A percentile compares a stretch with the other conserved stretches of the same genome.
phyloP scores from a whole-genome alignment of 1,284 basidiomycete species.

The Sporisorium reilianum region DNA sequence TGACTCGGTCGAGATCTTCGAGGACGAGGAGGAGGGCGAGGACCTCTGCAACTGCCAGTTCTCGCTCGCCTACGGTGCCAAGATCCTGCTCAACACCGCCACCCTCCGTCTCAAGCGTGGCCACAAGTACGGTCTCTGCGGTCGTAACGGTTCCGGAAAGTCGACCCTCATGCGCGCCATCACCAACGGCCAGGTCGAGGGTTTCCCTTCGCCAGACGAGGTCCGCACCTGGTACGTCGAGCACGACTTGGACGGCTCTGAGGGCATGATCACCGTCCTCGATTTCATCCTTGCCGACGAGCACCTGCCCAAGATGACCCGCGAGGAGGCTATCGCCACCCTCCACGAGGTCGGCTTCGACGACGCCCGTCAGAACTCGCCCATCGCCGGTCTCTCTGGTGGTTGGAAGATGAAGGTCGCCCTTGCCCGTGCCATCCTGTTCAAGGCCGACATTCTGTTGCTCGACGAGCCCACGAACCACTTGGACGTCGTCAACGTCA shows the following conservation, averaged over 20 bases:
- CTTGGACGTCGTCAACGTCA: conserved; percentile 69
- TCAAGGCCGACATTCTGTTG: conserved; percentile 69
- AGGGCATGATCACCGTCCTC: conserved; percentile 67
- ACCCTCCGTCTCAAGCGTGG: conserved; percentile 69
- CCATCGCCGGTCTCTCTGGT: conserved; percentile 69
- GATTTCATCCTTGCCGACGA: conserved; percentile 68
- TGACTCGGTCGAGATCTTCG: conserved; percentile 68
- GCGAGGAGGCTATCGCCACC: conserved; percentile 60
- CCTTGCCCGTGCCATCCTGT: conserved; percentile 68
- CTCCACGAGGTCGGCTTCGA: conserved; percentile 69
- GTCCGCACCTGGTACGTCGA: conserved; percentile 70
- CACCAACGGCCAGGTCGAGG: conserved; percentile 70
- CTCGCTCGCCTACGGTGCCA: conserved; percentile 70
- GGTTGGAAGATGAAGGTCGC: conserved; percentile 70
- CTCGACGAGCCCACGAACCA: conserved; percentile 70
- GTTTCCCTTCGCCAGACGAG: conserved; percentile 69
- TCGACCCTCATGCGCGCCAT: conserved; percentile 70
- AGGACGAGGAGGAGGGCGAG: conserved; percentile 70
- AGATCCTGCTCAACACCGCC: conserved; percentile 70
- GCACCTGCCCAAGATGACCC: conserved; percentile 60
- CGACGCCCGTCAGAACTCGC: conserved; percentile 64
- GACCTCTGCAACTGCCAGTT: conserved; percentile 70
- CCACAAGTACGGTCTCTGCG: conserved; percentile 69
- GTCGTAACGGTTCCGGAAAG: conserved; percentile 69
- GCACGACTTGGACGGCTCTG: conserved; percentile 69